These are phyloP conservation scores for Botrytis deweyae DNA, from an alignment of 2,329 filamentous ascomycete genomes.

Conservation along the genomic window DNA sequence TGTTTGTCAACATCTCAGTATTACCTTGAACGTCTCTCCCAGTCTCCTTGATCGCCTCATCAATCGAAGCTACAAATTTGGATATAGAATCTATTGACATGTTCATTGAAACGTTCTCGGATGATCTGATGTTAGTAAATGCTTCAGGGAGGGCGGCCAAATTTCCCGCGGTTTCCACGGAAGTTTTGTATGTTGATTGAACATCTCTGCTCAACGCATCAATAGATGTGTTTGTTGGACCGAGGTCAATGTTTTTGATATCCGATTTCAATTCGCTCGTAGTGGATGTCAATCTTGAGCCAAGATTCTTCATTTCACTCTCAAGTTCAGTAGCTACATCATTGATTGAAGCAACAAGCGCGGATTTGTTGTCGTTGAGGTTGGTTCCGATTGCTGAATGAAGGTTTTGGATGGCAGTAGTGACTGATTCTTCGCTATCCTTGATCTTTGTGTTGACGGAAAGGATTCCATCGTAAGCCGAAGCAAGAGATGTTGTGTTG, in stretches of 20 bases:
- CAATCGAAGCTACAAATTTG: slow-evolving; percentile 22
- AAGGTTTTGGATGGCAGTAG: slow-evolving; percentile 20
- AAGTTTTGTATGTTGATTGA: slow-evolving; percentile 18
- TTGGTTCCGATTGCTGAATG: slow-evolving; percentile 22
- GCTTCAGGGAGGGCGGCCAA: slow-evolving; percentile 20
- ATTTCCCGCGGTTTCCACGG: slow-evolving; percentile 1
- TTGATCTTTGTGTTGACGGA: slow-evolving; percentile 23
- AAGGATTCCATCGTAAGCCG: slow-evolving; percentile 23
- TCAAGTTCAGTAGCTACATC: slow-evolving; percentile 24
- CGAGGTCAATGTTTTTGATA: slow-evolving; percentile 24
- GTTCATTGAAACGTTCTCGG: slow-evolving; percentile 22
- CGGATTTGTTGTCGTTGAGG: slow-evolving; percentile 18
- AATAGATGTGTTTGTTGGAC: slow-evolving; percentile 20
- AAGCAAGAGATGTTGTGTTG: slow-evolving; percentile 21
- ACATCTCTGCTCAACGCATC: slow-evolving; percentile 24
- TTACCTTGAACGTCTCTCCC: slow-evolving; percentile 23
- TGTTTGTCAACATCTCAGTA: slow-evolving; percentile 23
- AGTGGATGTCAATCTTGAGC: slow-evolving; percentile 20
- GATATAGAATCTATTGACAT: slow-evolving; percentile 21
- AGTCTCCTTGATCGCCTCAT: slow-evolving; percentile 23
- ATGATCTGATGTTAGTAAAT: slow-evolving; percentile 21
- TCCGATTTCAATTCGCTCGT: slow-evolving; percentile 23
- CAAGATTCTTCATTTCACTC: slow-evolving; percentile 22
- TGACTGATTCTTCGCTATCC: slow-evolving; percentile 23
- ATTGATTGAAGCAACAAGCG: slow-evolving; percentile 19